These are phyloP conservation scores for Ophiocordyceps camponoti-saundersi DNA, from an alignment of 2,329 filamentous ascomycete genomes.

Conservation along the genomic window DNA sequence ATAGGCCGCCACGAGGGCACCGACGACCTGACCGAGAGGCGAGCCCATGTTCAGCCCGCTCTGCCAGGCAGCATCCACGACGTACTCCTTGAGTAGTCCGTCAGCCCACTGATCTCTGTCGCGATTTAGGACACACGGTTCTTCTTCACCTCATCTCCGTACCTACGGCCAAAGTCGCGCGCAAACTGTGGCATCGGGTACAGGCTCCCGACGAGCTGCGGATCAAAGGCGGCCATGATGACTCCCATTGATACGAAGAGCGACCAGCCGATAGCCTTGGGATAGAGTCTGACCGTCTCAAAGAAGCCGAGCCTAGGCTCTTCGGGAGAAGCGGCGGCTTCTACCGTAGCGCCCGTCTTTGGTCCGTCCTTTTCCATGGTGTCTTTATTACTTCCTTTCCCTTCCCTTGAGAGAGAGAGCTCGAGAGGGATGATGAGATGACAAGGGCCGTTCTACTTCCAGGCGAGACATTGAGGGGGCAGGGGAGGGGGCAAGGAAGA, in stretches of 20 bases:
- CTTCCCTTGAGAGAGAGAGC: no score
- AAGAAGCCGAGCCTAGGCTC: constrained; percentile 18
- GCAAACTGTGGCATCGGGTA: constrained; percentile 43
- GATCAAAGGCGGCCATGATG: constrained; percentile 47
- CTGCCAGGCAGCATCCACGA: constrained; percentile 26
- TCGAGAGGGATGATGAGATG: no score
- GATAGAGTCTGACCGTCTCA: constrained; percentile 24
- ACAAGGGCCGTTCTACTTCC: no score
- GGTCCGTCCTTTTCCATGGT: background rate
- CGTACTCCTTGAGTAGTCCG: constrained; percentile 14
- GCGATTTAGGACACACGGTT: background rate
- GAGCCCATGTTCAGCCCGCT: constrained; percentile 33
- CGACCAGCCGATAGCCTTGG: constrained; percentile 34
- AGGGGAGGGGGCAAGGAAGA: no score
- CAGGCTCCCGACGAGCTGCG: constrained; percentile 45
- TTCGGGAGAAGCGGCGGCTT: constrained; percentile 14
- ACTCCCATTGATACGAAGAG: constrained; percentile 41
- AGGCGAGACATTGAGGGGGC: no score
- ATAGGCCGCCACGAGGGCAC: constrained; percentile 30
- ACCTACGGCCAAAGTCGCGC: constrained; percentile 34
- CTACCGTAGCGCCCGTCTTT: background rate
- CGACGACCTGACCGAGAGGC: constrained; percentile 38
- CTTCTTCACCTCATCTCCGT: constrained; percentile 12
- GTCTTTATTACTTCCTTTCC: no score
- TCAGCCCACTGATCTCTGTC: background rate